Evolutionary conservation across 306 rosid species (phyloP).

Genomic region (Dalbergia oliveri): DNA sequence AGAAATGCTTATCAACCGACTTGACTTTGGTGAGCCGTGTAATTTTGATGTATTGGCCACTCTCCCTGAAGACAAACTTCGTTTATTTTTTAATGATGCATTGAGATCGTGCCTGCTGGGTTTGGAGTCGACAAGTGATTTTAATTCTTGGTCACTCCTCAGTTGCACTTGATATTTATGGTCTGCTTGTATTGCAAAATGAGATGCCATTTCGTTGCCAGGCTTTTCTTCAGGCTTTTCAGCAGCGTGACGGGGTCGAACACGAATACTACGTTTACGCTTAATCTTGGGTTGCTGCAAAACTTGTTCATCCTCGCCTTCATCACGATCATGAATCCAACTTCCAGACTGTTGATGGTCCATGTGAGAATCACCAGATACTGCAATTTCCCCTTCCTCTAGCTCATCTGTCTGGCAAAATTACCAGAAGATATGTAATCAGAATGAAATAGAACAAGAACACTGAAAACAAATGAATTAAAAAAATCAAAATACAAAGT

Average conservation of each 20-base stretch:
- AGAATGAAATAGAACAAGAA: slow-evolving; percentile 45
- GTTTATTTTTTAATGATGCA: slow-evolving; percentile 69
- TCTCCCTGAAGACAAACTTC: slow-evolving; percentile 74
- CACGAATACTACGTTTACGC: slow-evolving; percentile 92
- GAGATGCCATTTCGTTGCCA: slow-evolving; percentile 69
- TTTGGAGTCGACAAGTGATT: slow-evolving; percentile 62
- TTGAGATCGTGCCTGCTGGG: slow-evolving; percentile 71
- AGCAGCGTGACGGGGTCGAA: slow-evolving; percentile 82
- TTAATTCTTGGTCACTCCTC: slow-evolving; percentile 68
- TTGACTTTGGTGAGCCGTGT: slow-evolving; percentile 78
- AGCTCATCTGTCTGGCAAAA: slow-evolving; percentile 83
- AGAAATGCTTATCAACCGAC: slow-evolving; percentile 70
- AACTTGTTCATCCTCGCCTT: slow-evolving; percentile 95
- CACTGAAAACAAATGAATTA: slow-evolving; percentile 5
- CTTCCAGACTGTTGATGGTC: slow-evolving; percentile 95
- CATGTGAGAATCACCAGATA: slow-evolving; percentile 93
- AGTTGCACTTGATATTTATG: slow-evolving; percentile 65
- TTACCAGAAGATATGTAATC: slow-evolving; percentile 43
- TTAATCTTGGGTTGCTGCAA: slow-evolving; percentile 93
- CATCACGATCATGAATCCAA: slow-evolving; percentile 96
- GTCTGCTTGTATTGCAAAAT: slow-evolving; percentile 66
- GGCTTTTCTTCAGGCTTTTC: slow-evolving; percentile 89
- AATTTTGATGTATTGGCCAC: slow-evolving; percentile 69
- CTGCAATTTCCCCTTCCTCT: slow-evolving; percentile 96
- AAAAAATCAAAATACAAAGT: slow-evolving; percentile 30